A percentile compares a stretch with the other conserved stretches of the same genome.
phyloP scores from a whole-genome alignment of 225 moss, liverwort and hornwort species.

The Ulota crispa region DNA sequence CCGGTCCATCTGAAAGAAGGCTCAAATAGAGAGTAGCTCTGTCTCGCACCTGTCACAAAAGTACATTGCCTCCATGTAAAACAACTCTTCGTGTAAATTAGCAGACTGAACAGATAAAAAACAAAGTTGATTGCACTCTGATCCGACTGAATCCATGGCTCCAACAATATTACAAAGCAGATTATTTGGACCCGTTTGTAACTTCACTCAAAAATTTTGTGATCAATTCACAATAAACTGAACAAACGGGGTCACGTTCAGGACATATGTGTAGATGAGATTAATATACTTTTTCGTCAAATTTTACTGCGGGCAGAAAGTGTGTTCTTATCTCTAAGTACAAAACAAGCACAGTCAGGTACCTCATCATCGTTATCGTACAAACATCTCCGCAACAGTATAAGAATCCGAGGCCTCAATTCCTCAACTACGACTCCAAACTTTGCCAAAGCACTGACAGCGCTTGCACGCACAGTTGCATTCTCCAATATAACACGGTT shows the following conservation, averaged over 20 bases:
- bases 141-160: neutral
- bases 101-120: neutral
- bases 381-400: constrained; percentile 75
- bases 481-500: constrained; percentile 93
- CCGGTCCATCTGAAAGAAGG: constrained; percentile 55
- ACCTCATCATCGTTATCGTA: constrained; percentile 99
- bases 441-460: constrained; percentile 87
- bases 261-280: neutral
- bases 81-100: neutral
- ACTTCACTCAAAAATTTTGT: neutral
- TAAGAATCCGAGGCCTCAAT: constrained; percentile 78
- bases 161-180: neutral
- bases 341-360: neutral
- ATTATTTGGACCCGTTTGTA: neutral
- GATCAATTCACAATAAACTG: neutral
- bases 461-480: constrained; percentile 95
- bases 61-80: constrained; percentile 14
- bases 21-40: constrained; percentile 80
- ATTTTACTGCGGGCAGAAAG: neutral
- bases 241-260: neutral
- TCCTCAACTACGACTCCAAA: constrained; percentile 80
- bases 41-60: constrained; percentile 67
- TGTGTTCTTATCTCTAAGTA: neutral
- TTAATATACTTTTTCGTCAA: neutral
- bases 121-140: neutral